Conservation (phyloP, 352 stramenopile genomes). For the Pythium sukuiense region DNA sequence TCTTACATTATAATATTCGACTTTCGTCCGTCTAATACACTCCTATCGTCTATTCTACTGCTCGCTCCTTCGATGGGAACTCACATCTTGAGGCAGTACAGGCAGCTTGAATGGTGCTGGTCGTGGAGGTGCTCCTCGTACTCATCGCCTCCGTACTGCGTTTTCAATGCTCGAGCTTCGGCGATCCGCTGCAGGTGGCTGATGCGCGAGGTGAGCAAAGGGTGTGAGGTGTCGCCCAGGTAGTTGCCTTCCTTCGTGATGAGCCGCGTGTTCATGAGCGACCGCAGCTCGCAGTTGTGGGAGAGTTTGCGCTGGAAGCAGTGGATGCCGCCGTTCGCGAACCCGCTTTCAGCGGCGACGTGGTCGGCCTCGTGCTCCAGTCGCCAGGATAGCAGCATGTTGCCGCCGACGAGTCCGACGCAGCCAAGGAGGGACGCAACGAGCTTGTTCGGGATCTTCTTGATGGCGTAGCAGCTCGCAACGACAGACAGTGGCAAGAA, state of each 20-base stretch:
- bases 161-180: slow-evolving; percentile 13
- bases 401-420: slow-evolving; percentile 45
- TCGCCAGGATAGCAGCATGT: slow-evolving; percentile 73
- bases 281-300: slow-evolving; percentile 72
- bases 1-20: slow-evolving; percentile 4
- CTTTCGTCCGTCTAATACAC: slow-evolving; percentile 1
- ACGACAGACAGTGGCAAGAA: slow-evolving; percentile 70
- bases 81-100: slow-evolving; percentile 35
- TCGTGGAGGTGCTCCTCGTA: slow-evolving; percentile 1
- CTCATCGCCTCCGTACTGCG: neutral
- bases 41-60: slow-evolving; percentile 13
- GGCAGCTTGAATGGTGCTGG: slow-evolving; percentile 26
- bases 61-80: neutral
- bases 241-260: slow-evolving; percentile 84
- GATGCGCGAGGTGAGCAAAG: slow-evolving; percentile 73
- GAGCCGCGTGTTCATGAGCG: slow-evolving; percentile 54
- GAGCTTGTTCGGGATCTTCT: slow-evolving; percentile 78
- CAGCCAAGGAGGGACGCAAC: slow-evolving; percentile 50
- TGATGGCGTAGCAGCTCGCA: slow-evolving; percentile 46
- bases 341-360: slow-evolving; percentile 66
- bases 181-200: slow-evolving; percentile 59
- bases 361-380: slow-evolving; percentile 83
- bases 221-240: slow-evolving; percentile 74
- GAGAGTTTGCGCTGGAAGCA: slow-evolving; percentile 77
- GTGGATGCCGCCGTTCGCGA: slow-evolving; percentile 61